A percentile compares a stretch with the other conserved stretches of the same genome.
Conservation (phyloP, 345 rosid genomes). For the Moricandia arvensis region DNA sequence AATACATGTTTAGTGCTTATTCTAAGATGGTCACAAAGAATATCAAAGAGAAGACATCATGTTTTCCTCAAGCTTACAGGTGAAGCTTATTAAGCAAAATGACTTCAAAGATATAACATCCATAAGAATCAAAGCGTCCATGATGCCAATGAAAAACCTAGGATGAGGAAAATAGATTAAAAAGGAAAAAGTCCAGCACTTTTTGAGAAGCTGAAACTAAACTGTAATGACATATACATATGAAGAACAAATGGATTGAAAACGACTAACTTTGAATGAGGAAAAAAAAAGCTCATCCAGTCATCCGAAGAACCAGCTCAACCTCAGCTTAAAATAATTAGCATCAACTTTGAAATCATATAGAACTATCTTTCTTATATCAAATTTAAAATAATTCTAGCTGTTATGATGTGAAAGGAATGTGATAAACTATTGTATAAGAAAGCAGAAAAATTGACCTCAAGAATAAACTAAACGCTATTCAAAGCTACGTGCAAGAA, state of each 20-base stretch:
- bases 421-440: neutral
- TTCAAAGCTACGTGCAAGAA: neutral
- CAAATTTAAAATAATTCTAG: neutral
- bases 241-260: neutral
- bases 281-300: neutral
- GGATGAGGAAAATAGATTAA: neutral
- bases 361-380: no score
- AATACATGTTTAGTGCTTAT: slow-evolving; percentile 18
- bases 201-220: neutral
- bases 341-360: neutral
- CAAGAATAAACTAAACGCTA: neutral
- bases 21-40: slow-evolving; percentile 4
- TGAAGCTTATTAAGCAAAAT: no score
- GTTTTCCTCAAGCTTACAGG: no score
- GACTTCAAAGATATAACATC: no score
- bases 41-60: neutral
- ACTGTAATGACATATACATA: no score
- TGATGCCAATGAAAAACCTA: no score
- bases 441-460: neutral
- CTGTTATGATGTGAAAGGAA: neutral
- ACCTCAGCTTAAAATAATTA: neutral
- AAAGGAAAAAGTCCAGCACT: neutral
- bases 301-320: neutral
- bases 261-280: no score
- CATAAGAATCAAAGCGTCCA: no score